Conservation (phyloP, 805 yeast genomes). For the Metschnikowia matae region DNA sequence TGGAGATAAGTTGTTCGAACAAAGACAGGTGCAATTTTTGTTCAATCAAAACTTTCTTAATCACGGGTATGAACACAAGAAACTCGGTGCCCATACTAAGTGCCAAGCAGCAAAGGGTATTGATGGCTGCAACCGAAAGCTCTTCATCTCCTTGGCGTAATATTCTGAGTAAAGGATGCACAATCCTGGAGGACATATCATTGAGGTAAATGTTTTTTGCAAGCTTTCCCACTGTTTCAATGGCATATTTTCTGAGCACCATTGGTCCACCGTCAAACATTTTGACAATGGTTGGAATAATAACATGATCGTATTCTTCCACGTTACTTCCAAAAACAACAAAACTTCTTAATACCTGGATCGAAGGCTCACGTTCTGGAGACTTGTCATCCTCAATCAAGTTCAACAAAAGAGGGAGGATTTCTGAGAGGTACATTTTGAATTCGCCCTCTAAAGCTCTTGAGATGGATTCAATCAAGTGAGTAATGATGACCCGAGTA, state of each 20-base stretch:
- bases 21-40: constrained; percentile 65
- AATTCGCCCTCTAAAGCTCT: constrained; percentile 89
- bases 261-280: constrained; percentile 71
- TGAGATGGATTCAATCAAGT: constrained; percentile 78
- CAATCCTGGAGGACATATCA: constrained; percentile 86
- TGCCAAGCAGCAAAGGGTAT: constrained; percentile 71
- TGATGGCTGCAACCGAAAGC: constrained; percentile 61
- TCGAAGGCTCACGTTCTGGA: constrained; percentile 54
- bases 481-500: constrained; percentile 74
- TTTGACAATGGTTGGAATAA: constrained; percentile 80
- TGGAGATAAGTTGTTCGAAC: constrained; percentile 78
- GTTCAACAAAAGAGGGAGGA: constrained; percentile 70
- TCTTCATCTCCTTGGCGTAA: constrained; percentile 54
- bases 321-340: constrained; percentile 83
- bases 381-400: constrained; percentile 73
- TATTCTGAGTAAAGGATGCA: constrained; percentile 80
- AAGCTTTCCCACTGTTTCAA: constrained; percentile 77
- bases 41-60: constrained; percentile 60
- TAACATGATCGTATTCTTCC: constrained; percentile 82
- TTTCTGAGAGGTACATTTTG: constrained; percentile 73
- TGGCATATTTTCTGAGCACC: constrained; percentile 63
- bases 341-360: constrained; percentile 75
- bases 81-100: constrained; percentile 83
- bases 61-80: constrained; percentile 78
- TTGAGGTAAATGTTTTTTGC: constrained; percentile 67